Evolutionary conservation across 139 green algal species (phyloP), one percentile per base, ranked within the genome.

Genomic region (Coelastrella sp.): DNA sequence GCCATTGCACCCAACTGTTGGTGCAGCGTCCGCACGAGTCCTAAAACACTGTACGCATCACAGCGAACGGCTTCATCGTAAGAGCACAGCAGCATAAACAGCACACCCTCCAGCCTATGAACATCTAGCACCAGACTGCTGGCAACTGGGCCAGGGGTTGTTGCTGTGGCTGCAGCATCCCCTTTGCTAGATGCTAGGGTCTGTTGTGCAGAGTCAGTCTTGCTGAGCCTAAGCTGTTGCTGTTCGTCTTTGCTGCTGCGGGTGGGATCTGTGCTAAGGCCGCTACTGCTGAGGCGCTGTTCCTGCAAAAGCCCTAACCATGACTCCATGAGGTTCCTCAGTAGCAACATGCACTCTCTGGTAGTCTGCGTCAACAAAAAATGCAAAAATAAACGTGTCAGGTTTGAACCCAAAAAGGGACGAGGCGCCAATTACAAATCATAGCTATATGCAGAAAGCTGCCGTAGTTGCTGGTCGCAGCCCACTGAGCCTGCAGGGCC

Each of bases 41-140:
- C 64, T 61, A 97, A 80, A 3, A 93, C 19, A 57, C 94, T 7
- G 57, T 77, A 59, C 60, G 66, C 76, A 92, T 96, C 89, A 2
- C 89, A 58, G 11, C 96, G 83, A 19, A 96, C 83, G 22, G 32
- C 58, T 23, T 95, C 88, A 22, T 91, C 90, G 22, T 95, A 90
- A 8, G 78, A 89, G 76, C 90, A 92, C 88, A 95, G 94, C 65
- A 97, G 88, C 66, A 94, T 93, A 73, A 93, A 89, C 20, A 97
- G 76, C 17, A 83, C 86, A 3, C 94, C 95, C 86, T 98, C 95
- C 90, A 98, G 73, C 22, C 92, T 89, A 8, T 93, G 86, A 47
- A 96, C n/a, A 73, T 97, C 95, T 60, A 97, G 85, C 5, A 54
- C 6, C 54, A 54, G 22, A 57, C 54, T 65, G 78, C 68, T 54